These are phyloP conservation scores for Salicornia ramosissima DNA, from an alignment of 148 eudicot genomes.

Conservation along the genomic window DNA sequence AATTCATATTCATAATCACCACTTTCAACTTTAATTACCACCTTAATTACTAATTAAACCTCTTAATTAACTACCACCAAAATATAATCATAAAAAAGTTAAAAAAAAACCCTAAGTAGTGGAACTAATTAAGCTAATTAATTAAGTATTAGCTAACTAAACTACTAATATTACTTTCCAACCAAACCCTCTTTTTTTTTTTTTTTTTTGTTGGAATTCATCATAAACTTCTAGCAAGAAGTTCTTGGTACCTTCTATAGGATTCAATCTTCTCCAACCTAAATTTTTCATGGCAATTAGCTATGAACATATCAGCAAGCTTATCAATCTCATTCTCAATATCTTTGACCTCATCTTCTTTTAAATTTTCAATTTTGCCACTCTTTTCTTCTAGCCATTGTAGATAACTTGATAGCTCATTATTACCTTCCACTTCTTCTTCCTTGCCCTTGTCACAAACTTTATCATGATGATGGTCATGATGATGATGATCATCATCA, in stretches of 20 bases:
- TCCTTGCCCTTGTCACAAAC: constrained; percentile 9
- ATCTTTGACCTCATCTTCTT: not conserved
- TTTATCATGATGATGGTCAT: not conserved
- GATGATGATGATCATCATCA: not conserved
- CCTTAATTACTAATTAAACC: not conserved
- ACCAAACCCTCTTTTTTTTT: not conserved
- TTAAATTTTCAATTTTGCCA: constrained; percentile 21
- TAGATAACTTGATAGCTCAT: constrained; percentile 81
- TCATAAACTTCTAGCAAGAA: constrained; percentile 84
- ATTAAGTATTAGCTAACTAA: constrained; percentile 3
- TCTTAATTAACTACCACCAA: not conserved
- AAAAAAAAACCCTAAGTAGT: not conserved
- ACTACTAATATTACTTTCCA: not conserved
- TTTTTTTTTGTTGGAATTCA: not conserved
- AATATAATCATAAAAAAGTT: not conserved
- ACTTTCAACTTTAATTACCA: not conserved
- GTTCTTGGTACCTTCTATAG: constrained; percentile 83
- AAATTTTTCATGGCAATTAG: constrained; percentile 88
- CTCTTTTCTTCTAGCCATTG: constrained; percentile 83
- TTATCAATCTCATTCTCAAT: constrained; percentile 65
- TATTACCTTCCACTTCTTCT: constrained; percentile 19
- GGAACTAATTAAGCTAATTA: constrained; percentile 5
- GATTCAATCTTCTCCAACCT: constrained; percentile 92
- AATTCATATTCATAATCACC: constrained; percentile 2
- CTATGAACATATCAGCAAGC: constrained; percentile 89